phyloP scores from a whole-genome alignment of 352 stramenopile species.

The Pythium biforme region DNA sequence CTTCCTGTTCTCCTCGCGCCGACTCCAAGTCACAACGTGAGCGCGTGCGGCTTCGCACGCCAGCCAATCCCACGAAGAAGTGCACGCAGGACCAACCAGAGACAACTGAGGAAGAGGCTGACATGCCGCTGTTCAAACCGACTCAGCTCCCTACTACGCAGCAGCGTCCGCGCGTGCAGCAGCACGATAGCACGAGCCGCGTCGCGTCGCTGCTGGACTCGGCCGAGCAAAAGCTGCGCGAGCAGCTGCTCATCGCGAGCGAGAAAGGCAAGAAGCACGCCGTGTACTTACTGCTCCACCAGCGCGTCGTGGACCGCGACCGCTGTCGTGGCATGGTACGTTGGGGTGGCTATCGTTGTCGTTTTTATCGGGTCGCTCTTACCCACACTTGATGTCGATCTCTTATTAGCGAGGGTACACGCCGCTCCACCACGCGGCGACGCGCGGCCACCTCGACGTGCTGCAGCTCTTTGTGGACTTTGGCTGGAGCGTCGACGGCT shows the following conservation, averaged over 20 bases:
- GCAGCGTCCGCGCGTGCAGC: neutral
- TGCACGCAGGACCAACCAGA: no score
- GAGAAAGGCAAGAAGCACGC: constrained; percentile 70
- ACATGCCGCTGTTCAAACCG: neutral
- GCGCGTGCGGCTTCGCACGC: no score
- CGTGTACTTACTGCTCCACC: constrained; percentile 67
- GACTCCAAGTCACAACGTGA: no score
- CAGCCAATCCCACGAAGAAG: no score
- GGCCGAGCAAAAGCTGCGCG: constrained; percentile 42
- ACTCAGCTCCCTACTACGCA: neutral
- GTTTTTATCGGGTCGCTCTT: no score
- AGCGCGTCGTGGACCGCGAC: constrained; percentile 45
- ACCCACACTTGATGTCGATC: constrained; percentile 2
- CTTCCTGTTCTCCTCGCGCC: no score
- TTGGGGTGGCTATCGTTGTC: neutral
- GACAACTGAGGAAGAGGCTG: constrained; percentile 1
- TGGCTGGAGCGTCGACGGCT: constrained; percentile 48
- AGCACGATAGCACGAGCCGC: constrained; percentile 28
- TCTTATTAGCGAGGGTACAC: constrained; percentile 55
- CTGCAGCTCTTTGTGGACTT: constrained; percentile 63
- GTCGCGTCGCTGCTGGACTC: constrained; percentile 41
- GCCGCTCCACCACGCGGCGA: constrained; percentile 67
- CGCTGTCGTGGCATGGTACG: constrained; percentile 65
- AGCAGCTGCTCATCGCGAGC: constrained; percentile 65
- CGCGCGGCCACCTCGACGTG: constrained; percentile 63